Base-by-base conservation (phyloP, 768 basidiomycete genomes). In the Trametes sanguinea region DNA sequence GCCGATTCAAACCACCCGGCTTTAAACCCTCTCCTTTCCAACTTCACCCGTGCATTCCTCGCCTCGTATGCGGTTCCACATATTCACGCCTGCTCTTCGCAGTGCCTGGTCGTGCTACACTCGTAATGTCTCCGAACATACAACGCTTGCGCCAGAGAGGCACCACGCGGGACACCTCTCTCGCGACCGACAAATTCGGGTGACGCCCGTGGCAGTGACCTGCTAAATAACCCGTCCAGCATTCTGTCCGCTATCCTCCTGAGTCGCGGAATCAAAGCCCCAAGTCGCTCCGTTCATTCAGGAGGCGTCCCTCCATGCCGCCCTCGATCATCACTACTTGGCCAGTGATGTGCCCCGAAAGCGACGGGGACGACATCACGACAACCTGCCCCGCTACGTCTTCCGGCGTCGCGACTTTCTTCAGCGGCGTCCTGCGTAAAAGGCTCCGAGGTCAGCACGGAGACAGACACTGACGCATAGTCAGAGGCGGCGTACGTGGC, bases 261-360 rank as follows among this genome's bases (percentile, higher is more conserved):
- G 16, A 22, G 45, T 7, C 27, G 14, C 40, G 39, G 9, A 14
- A 22, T 61, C 50, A 69, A 42, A 68, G 45, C 2, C 61, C 63
- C 13, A 74, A 35, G 60, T 81, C 80, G 30, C 78, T 75, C 13
- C 71, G 74, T 33, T 62, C 71, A 64, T 83, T 83, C 62, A 83
- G 68, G 37, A 84, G 54, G 9, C 78, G 73, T n/a, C 90, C 90
- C 79, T 92, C 90, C 89, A 90, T 90, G 2, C 90, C 90, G 2
- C 89, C 90, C 48, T 83, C 82, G 6, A 90, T 79, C 85, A 89
- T 88, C 32, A 89, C 68, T 6, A 86, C 81, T 66, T 89, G 83
- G 0, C 89, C 89, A 1, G 85, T 82, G 16, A 91, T 80, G 67
- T 91, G 89, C 0, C 89, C 88, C 0, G 88, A 90, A 0, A 90